Evolutionary conservation across 164 flowering plant genomes (phyloP), one percentile per base, ranked within the genome.

Genomic region (Tinospora cordifolia): DNA sequence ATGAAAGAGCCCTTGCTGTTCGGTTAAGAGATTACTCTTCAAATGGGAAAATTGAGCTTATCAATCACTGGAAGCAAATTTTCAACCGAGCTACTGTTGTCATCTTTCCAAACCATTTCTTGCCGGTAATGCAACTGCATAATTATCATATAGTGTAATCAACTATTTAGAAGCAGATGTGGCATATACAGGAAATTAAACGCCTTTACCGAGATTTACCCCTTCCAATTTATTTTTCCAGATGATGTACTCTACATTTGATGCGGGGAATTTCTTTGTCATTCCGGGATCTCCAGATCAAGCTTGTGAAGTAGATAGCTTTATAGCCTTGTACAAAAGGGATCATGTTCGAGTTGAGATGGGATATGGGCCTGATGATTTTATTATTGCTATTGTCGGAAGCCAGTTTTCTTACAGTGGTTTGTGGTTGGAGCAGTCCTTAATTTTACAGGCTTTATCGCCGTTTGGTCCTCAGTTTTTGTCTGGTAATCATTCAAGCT

Each of bases 371-470:
- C 57, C 75, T 44, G 80, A 84, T 58, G 96, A 92, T 72, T 71
- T 91, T 69, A 76, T 90, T 66, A 78, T 95, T 69, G 86, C 83
- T 21, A 67, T 95, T 75, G 92, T 87, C 26, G 96, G 96, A 51
- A 91, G 91, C 73, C 88, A 85, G 68, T 84, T 90, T 79, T 69
- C 77, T 66, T 91, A 91, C 81, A 85, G 80, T 80, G 98, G 97
- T 51, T 70, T 85, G 74, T 92, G 97, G 99, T 79, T 95, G 83
- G 99, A 92, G 72, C 96, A 92, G 74, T 86, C 98, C 36, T 83
- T 91, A 63, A 74, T 95, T 70, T 78, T 95, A 76, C 80, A 85
- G 76, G 94, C 96, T 59, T 68, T 95, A 40, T 66, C 74, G 66
- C 96, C 99, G 69, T 76, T 91, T 68, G 63, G 88, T 40, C 72